Evolutionary conservation across 805 yeast species (phyloP), one percentile per base, ranked within the genome.

Genomic region (Kodamaea neixiangensis): DNA sequence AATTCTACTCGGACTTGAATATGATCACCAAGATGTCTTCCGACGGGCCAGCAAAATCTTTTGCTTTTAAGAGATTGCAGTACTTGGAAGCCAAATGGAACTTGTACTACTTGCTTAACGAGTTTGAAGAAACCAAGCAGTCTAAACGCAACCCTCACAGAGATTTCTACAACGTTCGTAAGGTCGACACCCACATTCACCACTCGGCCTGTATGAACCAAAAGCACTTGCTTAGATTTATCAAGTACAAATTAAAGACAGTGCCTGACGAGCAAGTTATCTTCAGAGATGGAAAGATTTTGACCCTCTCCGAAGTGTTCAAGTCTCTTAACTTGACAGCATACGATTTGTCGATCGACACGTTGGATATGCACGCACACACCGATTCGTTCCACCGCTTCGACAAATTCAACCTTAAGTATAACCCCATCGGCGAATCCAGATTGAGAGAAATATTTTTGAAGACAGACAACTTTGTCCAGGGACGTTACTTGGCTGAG

Each of bases 181-280:
- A 93, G 67, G 97, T 94, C 35, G 99, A 93, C 65, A 94, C 98
- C 15, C 99, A 94, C 77, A 97, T 94, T 60, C 99, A 94, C 67
- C 99, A 96, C 67, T 89, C 97, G 7, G 99, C 99, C 9, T 92
- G 97, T 69, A 96, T 96, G 98, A 96, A 96, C 64, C 99, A 94
- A 72, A 94, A 94, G 70, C 99, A 94, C 72, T 74, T 94, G 61
- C 76, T 94, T 57, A 85, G 99, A 61, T 94, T 89, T 68, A 94
- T 94, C 68, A 94, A 94, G 71, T 89, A 91, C 66, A 94, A 94
- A 72, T 84, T 94, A 71, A 90, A 93, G 72, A 88, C 89, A 53
- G 73, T 76, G 44, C 92, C 96, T 2, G 80, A 89, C 58, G 97
- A 96, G 66, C 86, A 87, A 54, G 99, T 94, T 11, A 94, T 96